Evolutionary conservation across 2,329 filamentous ascomycete genomes (phyloP).

Genomic region (Anthostomella pinea): DNA sequence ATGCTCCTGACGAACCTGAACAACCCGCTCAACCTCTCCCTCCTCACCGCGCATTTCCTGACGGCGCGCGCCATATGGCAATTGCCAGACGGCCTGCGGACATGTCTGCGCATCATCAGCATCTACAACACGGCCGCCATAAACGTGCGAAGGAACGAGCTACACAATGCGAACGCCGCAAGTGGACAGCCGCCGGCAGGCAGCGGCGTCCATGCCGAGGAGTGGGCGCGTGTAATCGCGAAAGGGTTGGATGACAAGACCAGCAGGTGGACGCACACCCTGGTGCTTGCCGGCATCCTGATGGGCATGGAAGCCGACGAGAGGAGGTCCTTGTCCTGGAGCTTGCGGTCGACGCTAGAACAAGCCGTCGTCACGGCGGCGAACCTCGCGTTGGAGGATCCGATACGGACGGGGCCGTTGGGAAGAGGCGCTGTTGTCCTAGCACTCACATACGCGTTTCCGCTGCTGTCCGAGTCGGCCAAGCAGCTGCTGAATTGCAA

Average conservation of each 20-base stretch:
- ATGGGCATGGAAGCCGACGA: slow-evolving; percentile 70
- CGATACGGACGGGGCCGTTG: slow-evolving; percentile 37
- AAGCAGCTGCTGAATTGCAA: slow-evolving; percentile 63
- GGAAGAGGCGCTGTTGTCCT: slow-evolving; percentile 59
- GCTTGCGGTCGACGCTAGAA: slow-evolving; percentile 67
- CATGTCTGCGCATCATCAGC: slow-evolving; percentile 64
- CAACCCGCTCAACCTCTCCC: slow-evolving; percentile 71
- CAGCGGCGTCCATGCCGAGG: slow-evolving; percentile 46
- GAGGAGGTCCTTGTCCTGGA: slow-evolving; percentile 58
- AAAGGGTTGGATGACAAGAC: slow-evolving; percentile 58
- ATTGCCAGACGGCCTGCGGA: slow-evolving; percentile 57
- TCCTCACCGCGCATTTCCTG: slow-evolving; percentile 70
- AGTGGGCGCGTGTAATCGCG: slow-evolving; percentile 55
- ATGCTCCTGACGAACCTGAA: slow-evolving; percentile 66
- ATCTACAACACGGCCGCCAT: slow-evolving; percentile 67
- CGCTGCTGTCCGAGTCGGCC: slow-evolving; percentile 61
- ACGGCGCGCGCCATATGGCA: slow-evolving; percentile 70
- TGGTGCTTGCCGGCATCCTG: slow-evolving; percentile 76
- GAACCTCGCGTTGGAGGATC: slow-evolving; percentile 67
- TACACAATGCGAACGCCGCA: slow-evolving; percentile 35
- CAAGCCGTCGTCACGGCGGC: slow-evolving; percentile 69
- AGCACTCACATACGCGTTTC: slow-evolving; percentile 74
- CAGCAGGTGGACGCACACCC: slow-evolving; percentile 75
- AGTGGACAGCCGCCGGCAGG: slow-evolving; percentile 32
- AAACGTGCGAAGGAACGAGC: slow-evolving; percentile 49